phyloP scores from a whole-genome alignment of 805 yeast genomes.

The Candida pseudofarinosa region DNA sequence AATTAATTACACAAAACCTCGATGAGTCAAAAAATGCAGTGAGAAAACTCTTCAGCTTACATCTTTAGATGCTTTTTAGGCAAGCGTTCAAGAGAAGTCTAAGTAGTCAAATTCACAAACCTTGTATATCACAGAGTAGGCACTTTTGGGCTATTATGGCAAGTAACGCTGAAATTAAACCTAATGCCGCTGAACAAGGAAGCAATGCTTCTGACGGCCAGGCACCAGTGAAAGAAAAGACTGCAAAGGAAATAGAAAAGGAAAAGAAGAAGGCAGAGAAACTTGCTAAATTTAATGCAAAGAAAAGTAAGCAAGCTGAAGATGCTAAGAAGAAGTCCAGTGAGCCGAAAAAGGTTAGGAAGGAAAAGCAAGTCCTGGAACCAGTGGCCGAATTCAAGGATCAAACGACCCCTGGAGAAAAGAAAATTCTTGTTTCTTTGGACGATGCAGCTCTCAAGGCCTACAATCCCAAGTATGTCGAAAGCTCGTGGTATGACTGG shows the following conservation, averaged over 20 bases:
- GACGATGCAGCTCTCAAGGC: conserved; percentile 94
- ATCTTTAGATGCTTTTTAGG: conserved; percentile 12
- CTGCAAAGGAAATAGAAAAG: conserved; percentile 79
- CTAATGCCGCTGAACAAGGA: conserved; percentile 3
- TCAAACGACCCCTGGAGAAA: conserved; percentile 81
- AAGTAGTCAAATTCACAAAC: background rate
- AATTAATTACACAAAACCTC: conserved; percentile 4
- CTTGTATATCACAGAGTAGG: conserved; percentile 1
- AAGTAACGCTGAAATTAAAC: conserved; percentile 7
- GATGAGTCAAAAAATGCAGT: background rate
- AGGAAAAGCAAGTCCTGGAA: conserved; percentile 63
- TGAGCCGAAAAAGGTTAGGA: conserved; percentile 58
- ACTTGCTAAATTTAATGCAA: conserved; percentile 81
- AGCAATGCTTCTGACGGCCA: conserved; percentile 10
- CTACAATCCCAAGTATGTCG: conserved; percentile 88
- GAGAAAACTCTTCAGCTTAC: background rate
- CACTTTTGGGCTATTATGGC: conserved; percentile 9
- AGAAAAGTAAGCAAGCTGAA: conserved; percentile 58
- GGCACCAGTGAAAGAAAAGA: conserved; percentile 45
- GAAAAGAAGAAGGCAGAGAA: conserved; percentile 87
- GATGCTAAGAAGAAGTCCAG: conserved; percentile 39
- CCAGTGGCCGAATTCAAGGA: conserved; percentile 85
- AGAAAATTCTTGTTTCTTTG: conserved; percentile 78
- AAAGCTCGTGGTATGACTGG: conserved; percentile 97
- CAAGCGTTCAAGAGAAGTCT: conserved; percentile 8